Evolutionary conservation across 2,329 filamentous ascomycete species (phyloP).

Genomic region (Purpureocillium lavendulum): DNA sequence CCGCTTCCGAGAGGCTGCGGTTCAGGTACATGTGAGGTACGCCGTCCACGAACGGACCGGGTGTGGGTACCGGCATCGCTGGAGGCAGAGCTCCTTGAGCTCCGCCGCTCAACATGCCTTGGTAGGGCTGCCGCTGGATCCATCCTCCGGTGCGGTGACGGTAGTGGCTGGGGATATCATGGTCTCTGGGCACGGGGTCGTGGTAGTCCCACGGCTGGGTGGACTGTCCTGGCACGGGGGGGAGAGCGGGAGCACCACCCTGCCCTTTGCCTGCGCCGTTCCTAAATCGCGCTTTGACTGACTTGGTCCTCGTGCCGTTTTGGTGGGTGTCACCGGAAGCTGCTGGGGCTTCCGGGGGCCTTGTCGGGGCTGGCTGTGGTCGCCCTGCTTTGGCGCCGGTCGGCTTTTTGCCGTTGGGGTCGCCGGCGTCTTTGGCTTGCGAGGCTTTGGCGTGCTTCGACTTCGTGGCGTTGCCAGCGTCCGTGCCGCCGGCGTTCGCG

Average conservation of each 20-base stretch:
- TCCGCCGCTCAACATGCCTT: not conserved
- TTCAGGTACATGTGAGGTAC: not conserved
- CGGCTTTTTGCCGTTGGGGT: not conserved
- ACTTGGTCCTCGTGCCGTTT: too few relatives aligned
- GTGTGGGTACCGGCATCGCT: too few relatives aligned
- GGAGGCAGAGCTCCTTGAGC: too few relatives aligned
- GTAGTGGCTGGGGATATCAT: not conserved
- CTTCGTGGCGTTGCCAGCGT: not conserved
- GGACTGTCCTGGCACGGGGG: too few relatives aligned
- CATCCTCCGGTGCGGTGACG: not conserved
- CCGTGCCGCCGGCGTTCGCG: not conserved
- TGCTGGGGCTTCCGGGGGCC: too few relatives aligned
- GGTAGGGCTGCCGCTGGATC: not conserved
- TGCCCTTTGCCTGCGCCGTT: too few relatives aligned
- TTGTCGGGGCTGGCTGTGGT: too few relatives aligned
- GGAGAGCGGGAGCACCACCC: too few relatives aligned
- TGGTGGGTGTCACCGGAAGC: too few relatives aligned
- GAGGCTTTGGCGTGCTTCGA: not conserved
- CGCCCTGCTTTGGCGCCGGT: not conserved
- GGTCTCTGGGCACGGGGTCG: too few relatives aligned
- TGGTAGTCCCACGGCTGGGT: too few relatives aligned
- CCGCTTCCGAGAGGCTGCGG: conserved; percentile 35
- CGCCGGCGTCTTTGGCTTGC: not conserved
- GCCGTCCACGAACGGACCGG: not conserved
- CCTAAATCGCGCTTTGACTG: too few relatives aligned